A percentile compares a stretch with the other conserved stretches of the same genome.
phyloP scores from a whole-genome alignment of 2,329 filamentous ascomycete species.

The Aschersonia sp. region DNA sequence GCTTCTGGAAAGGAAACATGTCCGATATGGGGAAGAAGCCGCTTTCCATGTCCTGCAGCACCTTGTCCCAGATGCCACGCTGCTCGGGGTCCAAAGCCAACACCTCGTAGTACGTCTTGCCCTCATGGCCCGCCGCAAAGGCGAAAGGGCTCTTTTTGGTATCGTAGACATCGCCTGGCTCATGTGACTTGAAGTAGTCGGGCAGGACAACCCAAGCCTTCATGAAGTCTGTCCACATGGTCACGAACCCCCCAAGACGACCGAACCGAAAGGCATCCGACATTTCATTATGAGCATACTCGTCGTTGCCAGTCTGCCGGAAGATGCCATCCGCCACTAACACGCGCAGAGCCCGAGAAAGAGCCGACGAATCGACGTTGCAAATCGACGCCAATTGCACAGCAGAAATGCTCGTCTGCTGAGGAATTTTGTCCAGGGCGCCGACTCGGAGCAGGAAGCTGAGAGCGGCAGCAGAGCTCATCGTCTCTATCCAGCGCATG shows the following conservation, averaged over 20 bases:
- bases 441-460: constrained; percentile 8
- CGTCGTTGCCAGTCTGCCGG: constrained; percentile 12
- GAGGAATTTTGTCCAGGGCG: constrained; percentile 7
- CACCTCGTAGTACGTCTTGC: constrained; percentile 17
- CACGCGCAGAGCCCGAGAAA: constrained; percentile 17
- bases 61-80: constrained; percentile 14
- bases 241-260: constrained; percentile 15
- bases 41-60: constrained; percentile 12
- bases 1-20: constrained; percentile 14
- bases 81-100: constrained; percentile 10
- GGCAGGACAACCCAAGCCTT: constrained; percentile 10
- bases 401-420: background rate
- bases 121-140: constrained; percentile 13
- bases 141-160: constrained; percentile 14
- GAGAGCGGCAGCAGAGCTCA: constrained; percentile 8
- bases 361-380: constrained; percentile 15
- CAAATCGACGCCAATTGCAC: constrained; percentile 2
- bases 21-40: constrained; percentile 16
- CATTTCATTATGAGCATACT: constrained; percentile 17
- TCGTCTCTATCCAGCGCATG: constrained; percentile 9
- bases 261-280: constrained; percentile 13
- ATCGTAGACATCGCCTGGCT: constrained; percentile 13
- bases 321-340: constrained; percentile 15
- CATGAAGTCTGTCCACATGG: constrained; percentile 17
- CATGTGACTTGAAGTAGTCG: constrained; percentile 13